Base-by-base conservation (phyloP, 129 eudicot species). In the Calendula officinalis region DNA sequence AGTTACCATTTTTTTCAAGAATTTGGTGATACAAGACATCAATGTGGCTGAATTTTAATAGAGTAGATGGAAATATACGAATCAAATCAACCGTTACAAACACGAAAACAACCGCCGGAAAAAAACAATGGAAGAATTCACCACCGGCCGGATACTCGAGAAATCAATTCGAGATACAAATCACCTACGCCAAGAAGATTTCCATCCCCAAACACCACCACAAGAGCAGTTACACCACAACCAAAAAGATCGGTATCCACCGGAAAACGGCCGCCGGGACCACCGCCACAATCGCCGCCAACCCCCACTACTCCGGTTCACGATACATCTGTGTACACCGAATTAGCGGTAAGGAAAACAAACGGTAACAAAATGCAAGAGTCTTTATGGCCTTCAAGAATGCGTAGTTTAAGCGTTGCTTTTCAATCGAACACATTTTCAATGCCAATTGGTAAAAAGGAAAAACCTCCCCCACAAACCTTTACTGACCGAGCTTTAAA, bases 331-430 rank as follows among this genome's bases (percentile, higher is more conserved):
- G 78, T 77, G 41, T 85, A 77, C 62, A 54, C 67, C n/a, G 84
- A 78, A 27, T 59, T 83, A 74, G 75, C 83, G 5, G 72, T 91
- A 8, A 80, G 81, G 68, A 92, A 85, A 76, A 41, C 68, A 43
- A 42, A 48, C 35, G 78, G 74, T 45, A 79, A 69, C 59, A 69
- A 81, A 54, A 48, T 88, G 68, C 84, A 89, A 7, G 99, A 92
- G 75, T 78, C 82, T 9, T 67, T 92, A 75, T 92, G 98, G 98
- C 96, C 98, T 45, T 88, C 98, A 40, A 85, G 89, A 63, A 88
- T 79, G 96, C 82, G 98, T 32, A 92, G 98, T 77, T 80, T 88
- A 16, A 88, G 85, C 44, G 91, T 83, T 53, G 91, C 99, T 56
- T 86, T 94, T 46, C 96, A 88, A 56, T 88, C 97, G 16, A 91